phyloP scores from a whole-genome alignment of 2,329 filamentous ascomycete species.

The Talaromyces sp. region DNA sequence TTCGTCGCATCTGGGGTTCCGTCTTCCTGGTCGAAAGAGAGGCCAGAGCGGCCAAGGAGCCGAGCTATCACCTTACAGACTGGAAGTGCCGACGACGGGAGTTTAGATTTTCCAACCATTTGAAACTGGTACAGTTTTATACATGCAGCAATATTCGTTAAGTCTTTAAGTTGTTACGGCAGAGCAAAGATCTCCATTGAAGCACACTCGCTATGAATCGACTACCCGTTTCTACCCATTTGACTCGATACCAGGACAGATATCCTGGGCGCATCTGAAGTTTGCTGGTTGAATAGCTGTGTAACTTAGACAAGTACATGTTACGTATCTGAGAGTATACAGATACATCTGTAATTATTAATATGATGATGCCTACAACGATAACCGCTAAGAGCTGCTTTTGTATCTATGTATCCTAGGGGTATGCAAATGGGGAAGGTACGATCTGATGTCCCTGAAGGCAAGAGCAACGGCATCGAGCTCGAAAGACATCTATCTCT shows the following conservation, averaged over 20 bases:
- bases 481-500: neutral
- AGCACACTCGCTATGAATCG: neutral
- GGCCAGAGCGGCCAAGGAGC: constrained; percentile 67
- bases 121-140: neutral
- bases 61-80: constrained; percentile 65
- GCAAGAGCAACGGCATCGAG: neutral
- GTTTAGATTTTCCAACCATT: constrained; percentile 1
- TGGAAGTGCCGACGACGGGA: constrained; percentile 20
- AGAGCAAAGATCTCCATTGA: neutral
- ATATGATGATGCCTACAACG: neutral
- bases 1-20: constrained; percentile 56
- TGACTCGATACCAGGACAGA: neutral
- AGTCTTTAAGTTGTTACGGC: constrained; percentile 1
- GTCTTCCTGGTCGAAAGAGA: constrained; percentile 68
- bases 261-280: neutral
- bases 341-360: constrained; percentile 1
- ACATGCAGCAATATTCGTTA: neutral
- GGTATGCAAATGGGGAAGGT: neutral
- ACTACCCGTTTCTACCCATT: neutral
- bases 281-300: neutral
- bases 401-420: neutral
- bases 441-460: neutral
- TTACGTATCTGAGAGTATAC: neutral
- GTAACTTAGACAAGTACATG: neutral
- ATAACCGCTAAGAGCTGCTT: neutral